These are phyloP conservation scores for Diospyros kaki DNA, from an alignment of 148 eudicot genomes.

Conservation along the genomic window DNA sequence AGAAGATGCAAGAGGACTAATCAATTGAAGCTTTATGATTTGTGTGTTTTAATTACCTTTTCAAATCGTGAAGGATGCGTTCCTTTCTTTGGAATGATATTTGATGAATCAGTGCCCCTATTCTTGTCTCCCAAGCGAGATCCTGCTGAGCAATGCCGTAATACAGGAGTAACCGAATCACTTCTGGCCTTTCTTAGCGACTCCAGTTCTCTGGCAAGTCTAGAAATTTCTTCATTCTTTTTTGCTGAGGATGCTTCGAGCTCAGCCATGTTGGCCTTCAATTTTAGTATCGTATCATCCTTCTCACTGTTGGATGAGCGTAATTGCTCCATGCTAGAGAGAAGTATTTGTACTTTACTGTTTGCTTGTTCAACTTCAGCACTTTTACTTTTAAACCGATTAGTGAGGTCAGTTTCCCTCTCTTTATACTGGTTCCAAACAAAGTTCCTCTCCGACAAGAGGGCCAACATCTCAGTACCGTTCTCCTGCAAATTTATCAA, in stretches of 20 bases:
- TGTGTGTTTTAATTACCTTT: constrained; percentile 19
- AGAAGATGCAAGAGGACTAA: neutral
- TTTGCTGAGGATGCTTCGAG: constrained; percentile 31
- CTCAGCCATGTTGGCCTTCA: constrained; percentile 31
- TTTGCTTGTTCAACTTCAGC: constrained; percentile 45
- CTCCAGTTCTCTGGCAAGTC: constrained; percentile 38
- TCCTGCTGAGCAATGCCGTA: constrained; percentile 32
- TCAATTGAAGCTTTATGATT: neutral
- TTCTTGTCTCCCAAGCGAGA: constrained; percentile 20
- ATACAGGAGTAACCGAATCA: constrained; percentile 31
- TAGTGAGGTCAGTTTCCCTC: constrained; percentile 40
- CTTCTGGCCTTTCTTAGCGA: constrained; percentile 25
- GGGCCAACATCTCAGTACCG: constrained; percentile 47
- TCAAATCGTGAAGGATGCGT: constrained; percentile 20
- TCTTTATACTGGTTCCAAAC: constrained; percentile 65
- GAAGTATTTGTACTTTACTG: constrained; percentile 38
- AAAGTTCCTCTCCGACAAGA: constrained; percentile 54
- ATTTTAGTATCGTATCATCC: constrained; percentile 27
- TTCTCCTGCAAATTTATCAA: constrained; percentile 25
- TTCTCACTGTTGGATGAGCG: constrained; percentile 47
- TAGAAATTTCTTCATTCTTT: constrained; percentile 43
- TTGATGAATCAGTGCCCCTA: constrained; percentile 5
- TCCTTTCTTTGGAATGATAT: constrained; percentile 25
- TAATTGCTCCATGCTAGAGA: constrained; percentile 42
- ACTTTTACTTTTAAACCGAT: constrained; percentile 37